These are phyloP conservation scores for Setaria viridis DNA, from an alignment of 202 grass and related monocot genomes.

Conservation along the genomic window DNA sequence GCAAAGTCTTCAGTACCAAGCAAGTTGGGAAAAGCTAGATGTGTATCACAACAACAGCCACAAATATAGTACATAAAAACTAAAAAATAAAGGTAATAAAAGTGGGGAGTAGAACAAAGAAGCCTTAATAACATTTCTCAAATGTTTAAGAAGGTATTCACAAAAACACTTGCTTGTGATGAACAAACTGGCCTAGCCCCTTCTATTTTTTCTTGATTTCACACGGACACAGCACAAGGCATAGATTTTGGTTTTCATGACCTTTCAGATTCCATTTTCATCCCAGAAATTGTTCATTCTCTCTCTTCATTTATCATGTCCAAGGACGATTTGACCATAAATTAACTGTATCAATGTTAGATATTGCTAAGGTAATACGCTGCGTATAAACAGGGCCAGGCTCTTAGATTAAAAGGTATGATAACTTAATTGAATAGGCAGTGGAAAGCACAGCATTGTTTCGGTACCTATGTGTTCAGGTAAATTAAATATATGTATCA, in stretches of 20 bases:
- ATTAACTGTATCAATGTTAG: background rate
- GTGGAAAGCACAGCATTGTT: background rate
- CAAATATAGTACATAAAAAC: background rate
- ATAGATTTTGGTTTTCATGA: background rate
- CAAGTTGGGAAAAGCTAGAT: background rate
- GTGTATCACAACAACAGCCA: background rate
- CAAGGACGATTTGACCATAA: too few relatives aligned
- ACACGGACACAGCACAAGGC: background rate
- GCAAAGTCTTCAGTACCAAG: background rate
- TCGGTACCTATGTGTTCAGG: background rate
- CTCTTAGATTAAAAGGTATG: background rate
- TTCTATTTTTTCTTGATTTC: background rate
- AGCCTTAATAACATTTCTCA: constrained; percentile 4
- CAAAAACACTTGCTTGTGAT: background rate
- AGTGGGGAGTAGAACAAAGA: background rate
- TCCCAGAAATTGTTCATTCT: background rate
- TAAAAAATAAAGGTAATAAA: background rate
- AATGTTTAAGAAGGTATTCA: background rate
- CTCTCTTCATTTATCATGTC: too few relatives aligned
- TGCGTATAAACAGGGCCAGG: background rate
- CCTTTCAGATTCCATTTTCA: background rate
- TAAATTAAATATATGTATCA: constrained; percentile 2
- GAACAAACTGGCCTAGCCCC: background rate
- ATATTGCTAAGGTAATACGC: background rate
- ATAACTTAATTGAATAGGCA: background rate